A percentile compares a stretch with the other conserved stretches of the same genome.
Evolutionary conservation across 208 protist species (phyloP).

Genomic region (Leishmania turanica): DNA sequence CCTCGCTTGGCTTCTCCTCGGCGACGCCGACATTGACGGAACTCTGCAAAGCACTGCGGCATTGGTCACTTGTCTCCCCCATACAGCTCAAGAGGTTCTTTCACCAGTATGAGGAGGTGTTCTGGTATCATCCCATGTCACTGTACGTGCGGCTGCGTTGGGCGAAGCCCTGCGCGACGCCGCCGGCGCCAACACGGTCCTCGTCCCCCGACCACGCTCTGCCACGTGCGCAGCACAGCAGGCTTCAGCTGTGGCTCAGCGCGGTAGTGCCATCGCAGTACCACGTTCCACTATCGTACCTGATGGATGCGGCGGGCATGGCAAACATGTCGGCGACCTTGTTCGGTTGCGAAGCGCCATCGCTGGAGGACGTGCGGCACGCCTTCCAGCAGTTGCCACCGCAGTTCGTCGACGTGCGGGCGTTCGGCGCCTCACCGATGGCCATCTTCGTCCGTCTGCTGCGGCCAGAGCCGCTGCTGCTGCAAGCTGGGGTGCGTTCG

Average conservation of each 20-base stretch:
- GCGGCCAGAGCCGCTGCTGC: constrained; percentile 31
- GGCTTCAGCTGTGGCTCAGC: constrained; percentile 27
- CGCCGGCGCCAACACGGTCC: neutral
- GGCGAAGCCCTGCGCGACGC: neutral
- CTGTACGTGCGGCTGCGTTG: constrained; percentile 11
- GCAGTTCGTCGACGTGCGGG: constrained; percentile 31
- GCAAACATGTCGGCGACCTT: neutral
- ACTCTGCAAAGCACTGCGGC: constrained; percentile 11
- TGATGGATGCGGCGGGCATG: neutral
- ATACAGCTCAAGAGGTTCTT: constrained; percentile 8
- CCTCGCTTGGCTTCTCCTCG: constrained; percentile 17
- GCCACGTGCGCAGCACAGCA: neutral
- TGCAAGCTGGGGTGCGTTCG: constrained; percentile 13
- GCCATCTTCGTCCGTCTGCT: constrained; percentile 35
- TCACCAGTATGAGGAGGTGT: neutral
- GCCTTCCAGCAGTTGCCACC: constrained; percentile 20
- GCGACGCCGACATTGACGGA: constrained; percentile 12
- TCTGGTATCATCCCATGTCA: neutral
- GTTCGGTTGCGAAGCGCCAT: constrained; percentile 8
- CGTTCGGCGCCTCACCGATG: constrained; percentile 21
- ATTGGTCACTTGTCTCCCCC: constrained; percentile 2
- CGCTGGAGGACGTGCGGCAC: constrained; percentile 14
- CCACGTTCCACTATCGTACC: constrained; percentile 22
- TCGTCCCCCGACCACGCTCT: neutral
- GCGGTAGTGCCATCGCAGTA: constrained; percentile 30